Base-by-base conservation (phyloP, 2,329 filamentous ascomycete species). In the Phialophora expanda region DNA sequence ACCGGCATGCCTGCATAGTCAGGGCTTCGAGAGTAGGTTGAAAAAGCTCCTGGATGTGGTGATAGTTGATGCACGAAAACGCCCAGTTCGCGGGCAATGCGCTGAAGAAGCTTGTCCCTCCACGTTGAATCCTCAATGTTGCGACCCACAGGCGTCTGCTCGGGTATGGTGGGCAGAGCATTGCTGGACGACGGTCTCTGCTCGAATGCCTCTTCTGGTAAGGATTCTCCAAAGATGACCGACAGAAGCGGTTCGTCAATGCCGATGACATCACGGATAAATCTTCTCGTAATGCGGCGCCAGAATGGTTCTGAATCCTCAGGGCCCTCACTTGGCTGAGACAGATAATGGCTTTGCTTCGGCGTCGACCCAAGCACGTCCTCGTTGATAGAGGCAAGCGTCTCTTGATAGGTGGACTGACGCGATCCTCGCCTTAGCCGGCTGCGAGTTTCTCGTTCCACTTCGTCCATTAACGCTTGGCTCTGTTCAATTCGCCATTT, bases 401-500 rank as follows among this genome's bases (percentile, higher is more conserved):
- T 66, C 8, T 69, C 66, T 51, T 63, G 57, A 63, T 64, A 64
- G 1, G 41, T 51, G n/a, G 66, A 65, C 30, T 62, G 65, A 14
- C 63, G 63, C 17, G 55, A 70, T 11, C 56, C 64, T 65, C 71
- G 73, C 58, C 78, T 85, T 34, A 89, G 84, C 65, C 90, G 86
- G 65, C 90, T 84, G 62, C 87, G 84, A 3, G 93, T 96, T 78
- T 97, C 92, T 68, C 87, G 89, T 77, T 96, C 91, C 56, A 98
- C 93, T 78, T 97, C 92, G 63, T 96, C 91, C 38, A 97, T 77
- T 30, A 99, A 81, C 11, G 92, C 87, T 65, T 87, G 87, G 76
- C 93, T 97, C 76, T 99, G 93, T 74, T 98, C 94, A 74, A 96
- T 79, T 63, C 93, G 87, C 95, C 95, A 99, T 59, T 87, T 86